phyloP scores from a whole-genome alignment of 2,329 filamentous ascomycete genomes.

The Aschersonia sp. region DNA sequence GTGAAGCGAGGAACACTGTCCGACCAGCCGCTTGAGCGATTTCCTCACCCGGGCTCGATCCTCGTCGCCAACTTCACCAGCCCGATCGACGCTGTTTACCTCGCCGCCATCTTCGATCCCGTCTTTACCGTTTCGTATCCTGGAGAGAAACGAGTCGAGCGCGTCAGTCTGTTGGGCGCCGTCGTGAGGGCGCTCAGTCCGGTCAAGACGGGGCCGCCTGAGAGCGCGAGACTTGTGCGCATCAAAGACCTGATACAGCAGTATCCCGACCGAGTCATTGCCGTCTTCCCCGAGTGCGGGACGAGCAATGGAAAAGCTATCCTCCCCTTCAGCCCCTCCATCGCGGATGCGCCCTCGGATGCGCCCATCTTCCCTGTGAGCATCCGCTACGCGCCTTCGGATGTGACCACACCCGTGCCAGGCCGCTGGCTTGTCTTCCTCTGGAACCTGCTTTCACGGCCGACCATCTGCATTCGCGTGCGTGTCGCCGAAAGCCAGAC shows the following conservation, averaged over 20 bases:
- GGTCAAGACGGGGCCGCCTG: slow-evolving; percentile 32
- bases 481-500: slow-evolving; percentile 67
- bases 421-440: slow-evolving; percentile 59
- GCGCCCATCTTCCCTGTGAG: slow-evolving; percentile 83
- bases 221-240: slow-evolving; percentile 38
- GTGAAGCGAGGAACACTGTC: slow-evolving; percentile 83
- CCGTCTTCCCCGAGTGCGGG: slow-evolving; percentile 84
- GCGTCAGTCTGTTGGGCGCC: slow-evolving; percentile 62
- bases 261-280: slow-evolving; percentile 64
- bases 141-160: slow-evolving; percentile 55
- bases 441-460: slow-evolving; percentile 73
- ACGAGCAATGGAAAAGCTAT: slow-evolving; percentile 91
- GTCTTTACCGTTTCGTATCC: slow-evolving; percentile 85
- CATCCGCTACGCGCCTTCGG: slow-evolving; percentile 74
- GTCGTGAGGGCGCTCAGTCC: slow-evolving; percentile 57
- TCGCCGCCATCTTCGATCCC: slow-evolving; percentile 91
- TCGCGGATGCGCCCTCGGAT: slow-evolving; percentile 51
- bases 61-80: slow-evolving; percentile 88
- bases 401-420: slow-evolving; percentile 83
- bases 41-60: slow-evolving; percentile 67
- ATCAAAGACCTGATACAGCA: slow-evolving; percentile 47
- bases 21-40: slow-evolving; percentile 54
- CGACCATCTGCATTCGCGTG: slow-evolving; percentile 81
- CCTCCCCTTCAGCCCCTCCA: slow-evolving; percentile 64
- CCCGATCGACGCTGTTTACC: slow-evolving; percentile 83